Conservation (phyloP, 169 alveolate species). For the Eimeria zaria region DNA sequence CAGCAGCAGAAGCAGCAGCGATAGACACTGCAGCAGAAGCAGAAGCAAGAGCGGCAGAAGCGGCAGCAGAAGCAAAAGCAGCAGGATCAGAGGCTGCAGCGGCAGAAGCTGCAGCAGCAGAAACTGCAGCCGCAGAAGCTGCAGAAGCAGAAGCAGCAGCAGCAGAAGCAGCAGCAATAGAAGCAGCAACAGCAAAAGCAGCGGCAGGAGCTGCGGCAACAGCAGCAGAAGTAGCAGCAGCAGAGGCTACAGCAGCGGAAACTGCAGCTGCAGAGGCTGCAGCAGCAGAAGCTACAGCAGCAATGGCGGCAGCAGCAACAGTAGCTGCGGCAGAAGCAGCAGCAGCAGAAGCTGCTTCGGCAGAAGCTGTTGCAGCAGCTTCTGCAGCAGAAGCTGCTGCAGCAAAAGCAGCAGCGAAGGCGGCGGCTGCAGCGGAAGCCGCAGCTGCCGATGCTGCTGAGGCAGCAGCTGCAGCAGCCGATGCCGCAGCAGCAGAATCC, state of each 20-base stretch:
- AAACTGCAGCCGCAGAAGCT: conserved; percentile 18
- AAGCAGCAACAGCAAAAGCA: conserved; percentile 14
- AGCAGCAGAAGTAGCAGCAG: conserved; percentile 22
- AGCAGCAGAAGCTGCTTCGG: conserved; percentile 1
- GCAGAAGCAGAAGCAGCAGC: conserved; percentile 17
- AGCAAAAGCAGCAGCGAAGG: conserved; percentile 3
- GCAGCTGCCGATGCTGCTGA: conserved; percentile 5
- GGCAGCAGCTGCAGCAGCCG: conserved; percentile 24
- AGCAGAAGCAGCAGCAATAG: conserved; percentile 3
- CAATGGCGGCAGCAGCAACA: neutral
- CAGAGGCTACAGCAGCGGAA: neutral
- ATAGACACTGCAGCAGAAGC: neutral
- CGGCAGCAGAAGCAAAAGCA: conserved; percentile 24
- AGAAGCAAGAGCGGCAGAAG: conserved; percentile 1
- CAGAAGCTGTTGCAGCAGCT: neutral
- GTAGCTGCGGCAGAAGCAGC: neutral
- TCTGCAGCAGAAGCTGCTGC: conserved; percentile 15
- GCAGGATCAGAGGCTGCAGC: conserved; percentile 23
- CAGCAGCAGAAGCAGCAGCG: conserved; percentile 30
- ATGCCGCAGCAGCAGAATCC: neutral
- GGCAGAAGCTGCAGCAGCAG: conserved; percentile 43
- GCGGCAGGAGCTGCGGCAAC: neutral
- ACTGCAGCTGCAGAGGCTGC: neutral
- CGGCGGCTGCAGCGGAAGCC: conserved; percentile 1
- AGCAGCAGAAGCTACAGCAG: conserved; percentile 25